phyloP scores from a whole-genome alignment of 768 basidiomycete genomes.

The Termitomyces sp. region DNA sequence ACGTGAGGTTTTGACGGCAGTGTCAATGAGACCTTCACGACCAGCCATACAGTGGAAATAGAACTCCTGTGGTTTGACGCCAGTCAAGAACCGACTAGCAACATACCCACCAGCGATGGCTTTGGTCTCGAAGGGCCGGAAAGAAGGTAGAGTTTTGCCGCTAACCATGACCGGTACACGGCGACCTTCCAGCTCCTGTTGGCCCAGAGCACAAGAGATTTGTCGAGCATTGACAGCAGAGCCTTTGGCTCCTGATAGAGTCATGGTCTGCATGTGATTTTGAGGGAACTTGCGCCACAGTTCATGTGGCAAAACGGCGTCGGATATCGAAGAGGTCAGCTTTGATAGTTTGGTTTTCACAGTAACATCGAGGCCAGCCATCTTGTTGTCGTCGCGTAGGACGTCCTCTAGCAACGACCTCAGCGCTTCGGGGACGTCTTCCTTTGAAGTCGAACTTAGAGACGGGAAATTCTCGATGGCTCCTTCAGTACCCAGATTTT shows the following conservation, averaged over 20 bases:
- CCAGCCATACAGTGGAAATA: constrained; percentile 99
- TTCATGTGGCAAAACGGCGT: constrained; percentile 80
- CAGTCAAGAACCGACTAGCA: constrained; percentile 97
- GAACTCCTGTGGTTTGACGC: constrained; percentile 97
- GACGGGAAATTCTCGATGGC: constrained; percentile 92
- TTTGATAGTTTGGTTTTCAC: constrained; percentile 83
- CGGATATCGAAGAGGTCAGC: constrained; percentile 87
- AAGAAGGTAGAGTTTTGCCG: constrained; percentile 96
- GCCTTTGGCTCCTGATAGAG: constrained; percentile 95
- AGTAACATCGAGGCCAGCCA: constrained; percentile 94
- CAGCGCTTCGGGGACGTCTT: constrained; percentile 57
- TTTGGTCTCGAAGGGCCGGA: constrained; percentile 96
- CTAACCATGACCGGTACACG: constrained; percentile 99
- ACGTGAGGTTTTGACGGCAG: constrained; percentile 97
- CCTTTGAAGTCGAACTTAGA: constrained; percentile 43
- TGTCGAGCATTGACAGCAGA: constrained; percentile 96
- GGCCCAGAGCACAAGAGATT: constrained; percentile 96
- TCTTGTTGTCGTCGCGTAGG: constrained; percentile 91
- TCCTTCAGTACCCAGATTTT: constrained; percentile 76
- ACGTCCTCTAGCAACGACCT: constrained; percentile 82
- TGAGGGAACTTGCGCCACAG: constrained; percentile 93
- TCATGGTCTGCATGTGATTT: constrained; percentile 99
- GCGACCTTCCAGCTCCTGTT: constrained; percentile 97
- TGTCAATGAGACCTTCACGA: constrained; percentile 97
- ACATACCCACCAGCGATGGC: constrained; percentile 98